Base-by-base conservation (phyloP, 2,329 filamentous ascomycete genomes). In the Fonsecaea pugnacius region DNA sequence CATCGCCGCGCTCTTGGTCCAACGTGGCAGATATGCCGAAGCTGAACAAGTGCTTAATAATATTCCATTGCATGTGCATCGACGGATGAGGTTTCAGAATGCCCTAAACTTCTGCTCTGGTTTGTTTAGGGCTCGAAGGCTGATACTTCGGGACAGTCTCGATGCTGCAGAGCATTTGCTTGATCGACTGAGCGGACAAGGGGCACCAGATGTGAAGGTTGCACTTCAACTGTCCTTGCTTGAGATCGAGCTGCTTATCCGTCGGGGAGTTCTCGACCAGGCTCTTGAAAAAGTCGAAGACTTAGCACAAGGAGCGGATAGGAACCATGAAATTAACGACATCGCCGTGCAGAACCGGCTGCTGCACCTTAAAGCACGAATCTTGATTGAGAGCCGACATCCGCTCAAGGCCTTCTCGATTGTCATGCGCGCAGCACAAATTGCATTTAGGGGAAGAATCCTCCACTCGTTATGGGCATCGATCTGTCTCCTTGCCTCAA, bases 321-420 rank as follows among this genome's bases (percentile, higher is more conserved):
- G 76, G 65, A 59, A 14, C 46, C 43, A 59, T 21, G 77, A 83
- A 43, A 82, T 81, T 60, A 83, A 84, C 59, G 89, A 91, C 72
- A 78, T 94, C 33, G 82, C 87, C 4, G 83, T 91, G 27, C 87
- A 89, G 38, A 81, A 95, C 55, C 85, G 87, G 32, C 82, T 96
- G 0, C 83, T 96, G 14, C 82, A 91, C 2, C 77, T 89, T 55
- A 96, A 96, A 74, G 88, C 87, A 0, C 82, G 85, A 4, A 82
- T 96, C 3, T 87, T 92, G 62, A 85, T 87, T 60, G 85, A 83
- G 69, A 86, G 85, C 50, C 89, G 89, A 1, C 85, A 89, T 2
- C 85, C 91, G 0, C 85, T 91, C 70, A 86, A 89, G 65, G 91
- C 87, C 0, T 92, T 96, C 74, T 91, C 90, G 1, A 83, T 93